These are phyloP conservation scores for Backusella macrospora DNA, from an alignment of 192 early-diverging fungal genomes.

Conservation along the genomic window DNA sequence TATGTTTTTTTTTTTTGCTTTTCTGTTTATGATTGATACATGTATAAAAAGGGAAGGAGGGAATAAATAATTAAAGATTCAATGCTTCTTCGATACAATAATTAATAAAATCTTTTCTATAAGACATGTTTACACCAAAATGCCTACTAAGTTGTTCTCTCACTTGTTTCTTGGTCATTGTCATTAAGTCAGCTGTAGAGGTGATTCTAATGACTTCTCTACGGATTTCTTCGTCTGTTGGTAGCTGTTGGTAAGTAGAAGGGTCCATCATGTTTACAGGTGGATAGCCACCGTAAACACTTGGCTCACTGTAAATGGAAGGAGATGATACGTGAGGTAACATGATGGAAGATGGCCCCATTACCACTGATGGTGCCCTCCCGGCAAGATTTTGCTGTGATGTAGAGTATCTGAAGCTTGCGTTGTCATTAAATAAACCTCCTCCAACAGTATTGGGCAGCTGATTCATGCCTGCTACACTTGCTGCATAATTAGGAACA, in stretches of 20 bases:
- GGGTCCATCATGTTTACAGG: constrained; percentile 15
- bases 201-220: constrained; percentile 71
- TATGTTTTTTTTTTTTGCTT: constrained; percentile 9
- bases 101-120: constrained; percentile 75
- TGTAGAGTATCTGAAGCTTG: constrained; percentile 15
- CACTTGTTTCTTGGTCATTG: constrained; percentile 94
- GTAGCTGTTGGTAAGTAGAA: constrained; percentile 23
- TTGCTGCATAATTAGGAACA: constrained; percentile 14
- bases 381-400: constrained; percentile 16
- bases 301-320: constrained; percentile 18
- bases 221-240: constrained; percentile 67
- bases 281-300: constrained; percentile 17
- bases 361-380: constrained; percentile 16
- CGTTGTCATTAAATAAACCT: constrained; percentile 14
- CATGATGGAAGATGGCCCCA: constrained; percentile 9
- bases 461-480: constrained; percentile 15
- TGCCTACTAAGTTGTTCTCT: constrained; percentile 61
- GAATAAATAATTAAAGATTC: not conserved
- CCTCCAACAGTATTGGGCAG: not conserved
- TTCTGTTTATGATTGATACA: constrained; percentile 5
- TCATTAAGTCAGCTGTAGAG: constrained; percentile 88
- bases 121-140: constrained; percentile 65
- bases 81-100: constrained; percentile 70
- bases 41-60: not conserved
- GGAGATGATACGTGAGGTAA: constrained; percentile 15